Percentiles rank a stretch among this genome's conserved stretches.
These are phyloP conservation scores for Limtongia smithiae DNA, from an alignment of 805 yeast genomes.

Conservation along the genomic window DNA sequence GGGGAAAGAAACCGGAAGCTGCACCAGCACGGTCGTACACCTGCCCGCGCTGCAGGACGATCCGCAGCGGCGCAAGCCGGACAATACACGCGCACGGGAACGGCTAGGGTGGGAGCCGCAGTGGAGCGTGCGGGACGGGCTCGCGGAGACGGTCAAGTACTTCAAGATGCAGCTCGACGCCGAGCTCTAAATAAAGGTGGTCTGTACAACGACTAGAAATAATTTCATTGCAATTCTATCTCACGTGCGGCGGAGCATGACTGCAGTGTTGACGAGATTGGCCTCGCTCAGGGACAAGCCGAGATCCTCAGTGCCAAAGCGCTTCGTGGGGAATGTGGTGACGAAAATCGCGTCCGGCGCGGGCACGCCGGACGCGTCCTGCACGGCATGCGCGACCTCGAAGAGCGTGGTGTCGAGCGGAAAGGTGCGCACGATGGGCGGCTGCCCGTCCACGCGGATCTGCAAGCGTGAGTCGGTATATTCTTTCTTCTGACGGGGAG, in stretches of 20 bases:
- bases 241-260: slow-evolving; percentile 25
- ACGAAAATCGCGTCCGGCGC: slow-evolving; percentile 30
- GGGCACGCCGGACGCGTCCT: slow-evolving; percentile 29
- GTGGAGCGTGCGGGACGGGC: slow-evolving; percentile 31
- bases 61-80: slow-evolving; percentile 32
- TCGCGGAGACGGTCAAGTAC: slow-evolving; percentile 31
- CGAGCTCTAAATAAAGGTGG: slow-evolving; percentile 1
- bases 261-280: slow-evolving; percentile 36
- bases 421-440: slow-evolving; percentile 32
- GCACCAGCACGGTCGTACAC: slow-evolving; percentile 25
- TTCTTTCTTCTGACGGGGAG: slow-evolving; percentile 22
- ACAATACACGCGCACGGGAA: slow-evolving; percentile 29
- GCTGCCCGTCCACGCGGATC: slow-evolving; percentile 30
- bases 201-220: background rate
- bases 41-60: slow-evolving; percentile 31
- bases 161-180: slow-evolving; percentile 27
- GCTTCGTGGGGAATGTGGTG: slow-evolving; percentile 37
- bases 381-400: slow-evolving; percentile 33
- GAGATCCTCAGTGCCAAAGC: slow-evolving; percentile 29
- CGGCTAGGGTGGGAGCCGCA: slow-evolving; percentile 31
- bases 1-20: slow-evolving; percentile 18
- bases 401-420: slow-evolving; percentile 33
- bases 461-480: slow-evolving; percentile 30
- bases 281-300: slow-evolving; percentile 34
- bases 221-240: background rate